A percentile compares a stretch with the other conserved stretches of the same genome.
Evolutionary conservation across 352 stramenopile species (phyloP).

Genomic region (Lagenidium sp.): DNA sequence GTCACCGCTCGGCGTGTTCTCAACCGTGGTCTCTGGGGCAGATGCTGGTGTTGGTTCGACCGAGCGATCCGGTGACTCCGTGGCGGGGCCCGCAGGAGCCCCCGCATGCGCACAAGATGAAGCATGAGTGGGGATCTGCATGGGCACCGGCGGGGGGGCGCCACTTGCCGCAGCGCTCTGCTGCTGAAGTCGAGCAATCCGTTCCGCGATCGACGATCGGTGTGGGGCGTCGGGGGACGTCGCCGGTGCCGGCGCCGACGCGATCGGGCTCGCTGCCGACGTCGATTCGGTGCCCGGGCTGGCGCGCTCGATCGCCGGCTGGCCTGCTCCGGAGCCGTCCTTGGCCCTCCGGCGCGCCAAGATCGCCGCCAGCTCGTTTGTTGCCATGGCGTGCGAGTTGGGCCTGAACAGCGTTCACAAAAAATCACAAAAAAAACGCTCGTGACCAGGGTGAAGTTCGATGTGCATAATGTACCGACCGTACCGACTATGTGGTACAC

Average conservation of each 20-base stretch:
- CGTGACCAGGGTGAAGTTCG: too few relatives aligned
- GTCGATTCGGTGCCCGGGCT: constrained; percentile 8
- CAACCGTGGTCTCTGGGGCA: constrained; percentile 5
- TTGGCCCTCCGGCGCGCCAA: constrained; percentile 69
- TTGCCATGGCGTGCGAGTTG: too few relatives aligned
- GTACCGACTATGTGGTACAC: too few relatives aligned
- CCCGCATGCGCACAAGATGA: too few relatives aligned
- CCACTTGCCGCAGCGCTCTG: constrained; percentile 36
- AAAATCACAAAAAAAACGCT: too few relatives aligned
- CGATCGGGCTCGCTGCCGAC: background rate
- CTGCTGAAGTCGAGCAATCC: constrained; percentile 63
- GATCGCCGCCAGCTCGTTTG: constrained; percentile 79
- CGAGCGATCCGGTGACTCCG: too few relatives aligned
- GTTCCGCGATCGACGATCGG: constrained; percentile 65
- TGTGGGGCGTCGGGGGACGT: too few relatives aligned
- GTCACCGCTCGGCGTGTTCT: constrained; percentile 18
- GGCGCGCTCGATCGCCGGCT: constrained; percentile 21
- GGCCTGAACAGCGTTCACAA: too few relatives aligned
- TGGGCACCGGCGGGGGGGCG: constrained; percentile 13
- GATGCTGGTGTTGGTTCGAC: too few relatives aligned
- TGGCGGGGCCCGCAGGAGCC: too few relatives aligned
- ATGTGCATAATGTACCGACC: too few relatives aligned
- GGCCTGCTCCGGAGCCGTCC: constrained; percentile 30
- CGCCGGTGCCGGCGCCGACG: constrained; percentile 1
- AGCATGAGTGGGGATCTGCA: constrained; percentile 12